Evolutionary conservation across 108 stramenopile genomes (phyloP), one percentile per base, ranked within the genome.

Genomic region (Tribonema minus): DNA sequence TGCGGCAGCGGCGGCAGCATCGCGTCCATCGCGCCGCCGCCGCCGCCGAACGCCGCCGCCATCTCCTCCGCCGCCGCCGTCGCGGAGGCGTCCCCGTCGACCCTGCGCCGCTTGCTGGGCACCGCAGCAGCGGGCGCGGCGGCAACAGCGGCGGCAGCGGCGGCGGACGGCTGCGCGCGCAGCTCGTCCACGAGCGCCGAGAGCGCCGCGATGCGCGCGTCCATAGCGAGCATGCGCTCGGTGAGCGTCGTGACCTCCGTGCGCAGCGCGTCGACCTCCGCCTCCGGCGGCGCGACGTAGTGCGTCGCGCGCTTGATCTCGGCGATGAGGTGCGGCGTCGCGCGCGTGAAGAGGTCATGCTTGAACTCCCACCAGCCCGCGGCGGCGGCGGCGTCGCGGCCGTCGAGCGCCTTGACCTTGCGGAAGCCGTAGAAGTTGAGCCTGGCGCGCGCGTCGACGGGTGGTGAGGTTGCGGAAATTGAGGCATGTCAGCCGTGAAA

Each of bases 401-500:
- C 37, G 59, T 84, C 31, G 33, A 71, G 63, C n/a, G 80, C 74
- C 68, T 84, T 86, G 25, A 85, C 79, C 73, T 84, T 84, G 35
- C 80, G 83, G 46, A 85, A 86, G 30, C 84, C 84, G 82, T 85
- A 87, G 40, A 87, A 87, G 70, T 87, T 87, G 6, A 87, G 68
- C 66, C n/a, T n/a, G n/a, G n/a, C n/a, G n/a, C n/a, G n/a, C n/a
- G n/a, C n/a, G n/a, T n/a, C n/a, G n/a, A n/a, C n/a, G n/a, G n/a
- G n/a, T n/a, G n/a, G n/a, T n/a, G n/a, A n/a, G n/a, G n/a, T n/a
- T n/a, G n/a, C n/a, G n/a, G n/a, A n/a, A n/a, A n/a, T n/a, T n/a
- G n/a, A n/a, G n/a, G n/a, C n/a, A n/a, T n/a, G n/a, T n/a, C n/a
- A n/a, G n/a, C n/a, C n/a, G n/a, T n/a, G n/a, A n/a, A n/a, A n/a